These are phyloP conservation scores for Mycosphaerella arachidis DNA, from an alignment of 2,329 filamentous ascomycete species.

Conservation along the genomic window DNA sequence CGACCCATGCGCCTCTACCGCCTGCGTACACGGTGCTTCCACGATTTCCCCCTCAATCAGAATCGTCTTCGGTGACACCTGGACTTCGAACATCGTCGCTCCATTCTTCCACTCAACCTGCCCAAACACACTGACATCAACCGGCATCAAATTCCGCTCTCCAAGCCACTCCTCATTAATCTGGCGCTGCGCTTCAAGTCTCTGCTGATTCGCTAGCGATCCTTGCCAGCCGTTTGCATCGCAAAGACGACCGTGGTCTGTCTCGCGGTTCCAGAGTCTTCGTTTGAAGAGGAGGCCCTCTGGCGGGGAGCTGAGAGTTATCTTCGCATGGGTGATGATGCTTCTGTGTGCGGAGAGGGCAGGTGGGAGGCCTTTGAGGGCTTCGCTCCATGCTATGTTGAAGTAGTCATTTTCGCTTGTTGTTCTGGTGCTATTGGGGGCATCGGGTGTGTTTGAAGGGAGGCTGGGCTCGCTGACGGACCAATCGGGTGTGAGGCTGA, in stretches of 20 bases:
- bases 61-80: neutral
- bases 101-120: neutral
- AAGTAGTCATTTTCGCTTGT: neutral
- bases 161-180: neutral
- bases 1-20: neutral
- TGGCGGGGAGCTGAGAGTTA: neutral
- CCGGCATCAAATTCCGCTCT: neutral
- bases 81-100: neutral
- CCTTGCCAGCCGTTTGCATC: conserved; percentile 2
- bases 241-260: neutral
- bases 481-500: neutral
- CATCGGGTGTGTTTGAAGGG: neutral
- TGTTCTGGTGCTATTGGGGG: neutral
- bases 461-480: neutral
- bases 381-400: neutral
- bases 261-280: neutral
- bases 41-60: neutral
- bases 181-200: neutral
- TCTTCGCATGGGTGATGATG: neutral
- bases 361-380: neutral
- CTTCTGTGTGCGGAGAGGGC: neutral
- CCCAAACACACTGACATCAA: neutral
- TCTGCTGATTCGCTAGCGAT: neutral
- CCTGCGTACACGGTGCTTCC: neutral
- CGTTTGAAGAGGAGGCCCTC: neutral